These are phyloP conservation scores for Vachellia pachyceras DNA, from an alignment of 306 rosid genomes.

Conservation along the genomic window DNA sequence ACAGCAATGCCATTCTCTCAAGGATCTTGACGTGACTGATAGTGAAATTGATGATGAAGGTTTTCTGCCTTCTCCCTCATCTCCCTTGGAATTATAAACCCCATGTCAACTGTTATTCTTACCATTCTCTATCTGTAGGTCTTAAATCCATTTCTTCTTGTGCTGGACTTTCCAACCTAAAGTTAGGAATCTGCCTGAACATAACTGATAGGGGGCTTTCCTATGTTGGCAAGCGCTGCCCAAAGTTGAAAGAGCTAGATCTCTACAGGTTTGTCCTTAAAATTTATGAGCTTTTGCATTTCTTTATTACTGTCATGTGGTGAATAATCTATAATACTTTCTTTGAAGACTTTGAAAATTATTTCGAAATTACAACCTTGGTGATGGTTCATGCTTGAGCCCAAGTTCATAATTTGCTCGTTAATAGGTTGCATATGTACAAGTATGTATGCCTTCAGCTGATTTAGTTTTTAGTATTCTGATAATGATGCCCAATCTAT, in stretches of 20 bases:
- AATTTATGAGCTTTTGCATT: constrained; percentile 14
- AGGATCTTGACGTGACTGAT: constrained; percentile 94
- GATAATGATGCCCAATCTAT: background rate
- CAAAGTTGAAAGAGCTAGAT: constrained; percentile 80
- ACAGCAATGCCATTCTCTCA: constrained; percentile 62
- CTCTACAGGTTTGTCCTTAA: constrained; percentile 72
- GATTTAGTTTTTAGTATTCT: background rate
- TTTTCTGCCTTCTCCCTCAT: constrained; percentile 32
- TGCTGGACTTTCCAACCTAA: constrained; percentile 70
- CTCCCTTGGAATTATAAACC: constrained; percentile 15
- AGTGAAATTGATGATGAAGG: constrained; percentile 94
- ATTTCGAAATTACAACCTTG: background rate
- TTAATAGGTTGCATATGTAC: background rate
- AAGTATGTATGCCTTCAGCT: background rate
- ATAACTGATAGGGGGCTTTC: constrained; percentile 78
- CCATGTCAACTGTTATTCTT: constrained; percentile 35
- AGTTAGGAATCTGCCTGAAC: constrained; percentile 88
- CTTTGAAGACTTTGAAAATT: background rate
- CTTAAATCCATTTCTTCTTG: constrained; percentile 72
- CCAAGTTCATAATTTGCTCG: background rate
- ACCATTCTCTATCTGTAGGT: constrained; percentile 60
- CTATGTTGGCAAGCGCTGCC: constrained; percentile 70
- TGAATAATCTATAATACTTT: constrained; percentile 7
- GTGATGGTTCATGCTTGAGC: background rate
- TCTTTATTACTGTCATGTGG: constrained; percentile 18